Evolutionary conservation across 2,329 filamentous ascomycete genomes (phyloP).

Genomic region (Mariannaea elegans): DNA sequence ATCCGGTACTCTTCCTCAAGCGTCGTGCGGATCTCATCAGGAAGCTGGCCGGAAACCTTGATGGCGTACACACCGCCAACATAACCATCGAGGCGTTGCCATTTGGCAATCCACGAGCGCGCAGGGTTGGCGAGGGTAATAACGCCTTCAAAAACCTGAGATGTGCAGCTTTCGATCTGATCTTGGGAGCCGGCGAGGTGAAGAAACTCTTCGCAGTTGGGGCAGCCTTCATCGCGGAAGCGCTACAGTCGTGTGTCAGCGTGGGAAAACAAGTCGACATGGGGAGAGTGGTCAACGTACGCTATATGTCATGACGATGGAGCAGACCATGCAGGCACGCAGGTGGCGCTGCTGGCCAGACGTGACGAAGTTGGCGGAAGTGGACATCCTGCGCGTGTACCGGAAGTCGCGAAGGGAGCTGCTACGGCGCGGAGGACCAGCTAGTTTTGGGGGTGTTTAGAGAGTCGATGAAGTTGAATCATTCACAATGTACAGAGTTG

Average conservation of each 20-base stretch:
- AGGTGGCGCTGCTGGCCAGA: conserved; percentile 83
- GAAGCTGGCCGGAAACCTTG: conserved; percentile 86
- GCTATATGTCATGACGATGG: conserved; percentile 84
- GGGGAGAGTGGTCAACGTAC: conserved; percentile 55
- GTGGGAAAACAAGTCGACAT: neutral
- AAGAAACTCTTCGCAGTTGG: conserved; percentile 95
- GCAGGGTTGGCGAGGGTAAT: conserved; percentile 85
- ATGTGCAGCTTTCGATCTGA: conserved; percentile 90
- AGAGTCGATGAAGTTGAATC: conserved; percentile 9
- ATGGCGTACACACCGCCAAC: conserved; percentile 91
- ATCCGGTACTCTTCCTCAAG: conserved; percentile 71
- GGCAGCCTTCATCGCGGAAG: conserved; percentile 88
- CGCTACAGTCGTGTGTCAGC: conserved; percentile 59
- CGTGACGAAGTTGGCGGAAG: conserved; percentile 69
- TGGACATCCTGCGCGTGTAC: conserved; percentile 46
- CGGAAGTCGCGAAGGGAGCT: neutral
- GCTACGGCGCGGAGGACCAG: neutral
- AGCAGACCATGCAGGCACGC: conserved; percentile 99
- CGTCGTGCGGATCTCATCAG: conserved; percentile 69
- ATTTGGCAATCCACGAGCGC: conserved; percentile 94
- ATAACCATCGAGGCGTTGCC: conserved; percentile 91
- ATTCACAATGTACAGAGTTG: neutral
- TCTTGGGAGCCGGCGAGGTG: conserved; percentile 82
- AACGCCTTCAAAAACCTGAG: conserved; percentile 92
- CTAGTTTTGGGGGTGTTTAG: neutral